A percentile compares a stretch with the other conserved stretches of the same genome.
Conservation (phyloP, 306 rosid genomes). For the Castanea sativa region DNA sequence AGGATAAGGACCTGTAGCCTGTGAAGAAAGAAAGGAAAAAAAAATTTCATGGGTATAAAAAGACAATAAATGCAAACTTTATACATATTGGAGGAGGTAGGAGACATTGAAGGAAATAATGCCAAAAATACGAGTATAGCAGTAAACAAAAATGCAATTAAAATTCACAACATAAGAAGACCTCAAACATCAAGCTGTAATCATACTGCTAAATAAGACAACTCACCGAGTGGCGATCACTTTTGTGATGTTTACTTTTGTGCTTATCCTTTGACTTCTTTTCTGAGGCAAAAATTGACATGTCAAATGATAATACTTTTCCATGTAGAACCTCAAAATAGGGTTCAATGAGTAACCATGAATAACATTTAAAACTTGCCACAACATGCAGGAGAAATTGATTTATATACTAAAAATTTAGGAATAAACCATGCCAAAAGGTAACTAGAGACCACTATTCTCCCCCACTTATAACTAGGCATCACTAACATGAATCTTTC, state of each 20-base stretch:
- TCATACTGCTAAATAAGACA: constrained; percentile 12
- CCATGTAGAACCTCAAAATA: constrained; percentile 16
- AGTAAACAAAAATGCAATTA: background rate
- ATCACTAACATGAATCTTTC: background rate
- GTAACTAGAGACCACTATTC: background rate
- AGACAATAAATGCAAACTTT: background rate
- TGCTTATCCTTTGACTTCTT: constrained; percentile 69
- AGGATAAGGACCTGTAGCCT: background rate
- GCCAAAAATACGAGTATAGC: background rate
- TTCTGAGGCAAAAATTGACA: constrained; percentile 40
- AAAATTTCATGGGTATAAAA: background rate
- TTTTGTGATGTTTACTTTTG: constrained; percentile 53
- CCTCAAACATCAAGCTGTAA: background rate
- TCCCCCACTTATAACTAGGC: background rate
- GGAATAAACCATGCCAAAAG: background rate
- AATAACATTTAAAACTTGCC: background rate
- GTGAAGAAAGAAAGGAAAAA: background rate
- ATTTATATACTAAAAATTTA: background rate
- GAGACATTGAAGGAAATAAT: background rate
- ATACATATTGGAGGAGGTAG: background rate
- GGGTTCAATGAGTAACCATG: constrained; percentile 5
- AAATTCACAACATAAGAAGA: background rate
- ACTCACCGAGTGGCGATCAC: constrained; percentile 52
- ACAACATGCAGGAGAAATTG: background rate
- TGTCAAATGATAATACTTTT: constrained; percentile 7